Percentiles rank a stretch among this genome's conserved stretches.
Evolutionary conservation across 495 filamentous ascomycete species (phyloP).

Genomic region (Cudoniella acicularis): DNA sequence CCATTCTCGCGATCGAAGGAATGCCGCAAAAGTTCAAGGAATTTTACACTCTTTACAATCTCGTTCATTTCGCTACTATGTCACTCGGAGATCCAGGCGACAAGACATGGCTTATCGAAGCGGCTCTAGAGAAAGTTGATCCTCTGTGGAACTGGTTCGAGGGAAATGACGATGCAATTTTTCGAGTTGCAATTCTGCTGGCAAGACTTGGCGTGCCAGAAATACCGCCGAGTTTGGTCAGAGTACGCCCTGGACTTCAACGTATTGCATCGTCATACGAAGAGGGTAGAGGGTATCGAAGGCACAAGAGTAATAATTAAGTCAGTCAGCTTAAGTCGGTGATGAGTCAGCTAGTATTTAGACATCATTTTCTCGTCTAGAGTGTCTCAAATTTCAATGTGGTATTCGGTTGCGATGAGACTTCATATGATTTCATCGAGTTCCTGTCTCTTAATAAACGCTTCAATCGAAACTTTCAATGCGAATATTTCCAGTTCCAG

Average conservation of each 20-base stretch:
- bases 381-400: no score
- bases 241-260: neutral
- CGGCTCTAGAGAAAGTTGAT: neutral
- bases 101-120: neutral
- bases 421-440: no score
- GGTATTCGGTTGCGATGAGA: no score
- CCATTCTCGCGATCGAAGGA: neutral
- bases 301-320: no score
- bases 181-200: neutral
- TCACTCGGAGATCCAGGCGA: neutral
- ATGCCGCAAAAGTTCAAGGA: neutral
- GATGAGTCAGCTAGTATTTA: no score
- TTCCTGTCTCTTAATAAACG: no score
- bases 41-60: neutral
- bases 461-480: no score
- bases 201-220: neutral
- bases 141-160: neutral
- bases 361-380: no score
- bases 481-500: no score
- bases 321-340: no score
- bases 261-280: neutral
- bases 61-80: neutral
- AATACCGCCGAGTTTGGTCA: neutral
- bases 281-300: no score
- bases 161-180: neutral